Conservation (phyloP, 1,139 yeast species). For the Arxiozyma slooffiae region DNA sequence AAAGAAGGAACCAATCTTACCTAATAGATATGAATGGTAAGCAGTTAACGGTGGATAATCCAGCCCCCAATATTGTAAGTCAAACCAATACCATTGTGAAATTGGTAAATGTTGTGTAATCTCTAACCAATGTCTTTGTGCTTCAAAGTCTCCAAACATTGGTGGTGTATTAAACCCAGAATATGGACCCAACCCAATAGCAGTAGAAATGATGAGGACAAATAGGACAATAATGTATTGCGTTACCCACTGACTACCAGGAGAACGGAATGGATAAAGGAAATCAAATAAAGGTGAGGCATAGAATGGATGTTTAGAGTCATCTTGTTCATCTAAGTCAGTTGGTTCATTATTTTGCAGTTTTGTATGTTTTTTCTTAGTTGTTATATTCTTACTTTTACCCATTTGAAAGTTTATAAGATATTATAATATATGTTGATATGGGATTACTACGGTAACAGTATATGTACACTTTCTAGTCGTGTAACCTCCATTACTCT, state of each 20-base stretch:
- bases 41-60: slow-evolving; percentile 98
- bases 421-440: too few species aligned
- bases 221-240: slow-evolving; percentile 66
- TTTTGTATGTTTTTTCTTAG: background rate
- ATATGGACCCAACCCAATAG: slow-evolving; percentile 81
- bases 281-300: slow-evolving; percentile 51
- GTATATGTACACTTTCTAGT: too few species aligned
- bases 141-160: slow-evolving; percentile 91
- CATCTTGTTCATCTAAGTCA: background rate
- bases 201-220: slow-evolving; percentile 68
- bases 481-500: too few species aligned
- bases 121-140: slow-evolving; percentile 98
- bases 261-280: slow-evolving; percentile 51
- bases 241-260: slow-evolving; percentile 86
- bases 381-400: background rate
- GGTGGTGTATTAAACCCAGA: slow-evolving; percentile 68
- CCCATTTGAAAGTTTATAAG: background rate
- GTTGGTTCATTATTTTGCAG: background rate
- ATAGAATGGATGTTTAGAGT: slow-evolving; percentile 20
- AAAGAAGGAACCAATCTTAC: slow-evolving; percentile 56
- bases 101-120: slow-evolving; percentile 70
- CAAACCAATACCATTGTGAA: slow-evolving; percentile 77
- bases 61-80: slow-evolving; percentile 87
- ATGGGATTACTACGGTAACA: too few species aligned
- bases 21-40: slow-evolving; percentile 75